phyloP scores from a whole-genome alignment of 1,284 basidiomycete genomes.

The Puccinia triticina region DNA sequence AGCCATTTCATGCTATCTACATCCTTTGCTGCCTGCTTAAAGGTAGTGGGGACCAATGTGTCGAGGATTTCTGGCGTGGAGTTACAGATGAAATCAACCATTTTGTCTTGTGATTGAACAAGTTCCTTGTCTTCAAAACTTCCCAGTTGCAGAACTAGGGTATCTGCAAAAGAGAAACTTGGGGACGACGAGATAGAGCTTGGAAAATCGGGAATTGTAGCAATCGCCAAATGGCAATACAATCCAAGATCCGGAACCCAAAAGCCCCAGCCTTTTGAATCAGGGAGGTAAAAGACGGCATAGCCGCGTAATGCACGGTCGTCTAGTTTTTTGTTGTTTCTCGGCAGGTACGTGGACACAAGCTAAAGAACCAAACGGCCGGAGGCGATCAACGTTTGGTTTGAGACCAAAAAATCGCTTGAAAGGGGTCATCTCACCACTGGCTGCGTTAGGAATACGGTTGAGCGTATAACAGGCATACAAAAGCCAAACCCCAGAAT shows the following conservation, averaged over 20 bases:
- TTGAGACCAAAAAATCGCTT: not conserved
- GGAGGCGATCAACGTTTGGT: not conserved
- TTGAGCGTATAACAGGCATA: slow-evolving; percentile 2
- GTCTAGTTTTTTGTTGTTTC: slow-evolving; percentile 21
- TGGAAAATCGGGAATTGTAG: not conserved
- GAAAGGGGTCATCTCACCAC: not conserved
- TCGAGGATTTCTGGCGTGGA: too few species aligned
- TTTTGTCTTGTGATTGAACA: too few species aligned
- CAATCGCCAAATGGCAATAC: not conserved
- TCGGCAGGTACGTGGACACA: slow-evolving; percentile 23
- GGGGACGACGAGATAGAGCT: too few species aligned
- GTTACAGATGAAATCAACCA: too few species aligned
- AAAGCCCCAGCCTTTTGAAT: slow-evolving; percentile 20
- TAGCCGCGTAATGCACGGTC: not conserved
- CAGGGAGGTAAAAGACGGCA: not conserved
- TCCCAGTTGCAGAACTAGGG: too few species aligned
- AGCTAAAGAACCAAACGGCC: not conserved
- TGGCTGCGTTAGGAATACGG: slow-evolving; percentile 13
- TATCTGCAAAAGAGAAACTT: too few species aligned
- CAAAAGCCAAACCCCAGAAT: not conserved
- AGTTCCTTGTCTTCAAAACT: too few species aligned
- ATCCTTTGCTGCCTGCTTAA: too few species aligned
- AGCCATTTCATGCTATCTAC: not conserved
- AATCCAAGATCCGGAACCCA: not conserved
- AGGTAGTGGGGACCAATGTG: too few species aligned